Percentiles rank a stretch among this genome's conserved stretches.
Conservation (phyloP, 2,329 filamentous ascomycete species). For the Alternaria incomplexa region DNA sequence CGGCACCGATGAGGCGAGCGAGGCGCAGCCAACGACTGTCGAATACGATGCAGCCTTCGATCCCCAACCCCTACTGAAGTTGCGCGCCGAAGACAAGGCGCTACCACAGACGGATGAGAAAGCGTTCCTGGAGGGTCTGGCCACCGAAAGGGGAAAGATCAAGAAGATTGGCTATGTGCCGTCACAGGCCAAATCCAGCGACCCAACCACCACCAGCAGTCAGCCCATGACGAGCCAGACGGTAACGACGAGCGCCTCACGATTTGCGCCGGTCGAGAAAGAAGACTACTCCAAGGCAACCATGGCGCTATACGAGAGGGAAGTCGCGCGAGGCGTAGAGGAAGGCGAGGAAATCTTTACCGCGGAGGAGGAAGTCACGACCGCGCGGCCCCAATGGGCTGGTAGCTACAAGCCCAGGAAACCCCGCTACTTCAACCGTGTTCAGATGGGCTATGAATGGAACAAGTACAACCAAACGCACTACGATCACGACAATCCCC, state of each 20-base stretch:
- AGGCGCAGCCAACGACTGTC: slow-evolving; percentile 12
- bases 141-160: slow-evolving; percentile 65
- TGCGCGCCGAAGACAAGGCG: slow-evolving; percentile 67
- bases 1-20: slow-evolving; percentile 3
- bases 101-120: slow-evolving; percentile 65
- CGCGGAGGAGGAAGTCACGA: slow-evolving; percentile 79
- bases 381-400: slow-evolving; percentile 75
- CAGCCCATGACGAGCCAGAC: slow-evolving; percentile 47
- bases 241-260: slow-evolving; percentile 63
- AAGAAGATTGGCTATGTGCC: slow-evolving; percentile 72
- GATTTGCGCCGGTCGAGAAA: slow-evolving; percentile 72
- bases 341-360: slow-evolving; percentile 97
- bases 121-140: slow-evolving; percentile 63
- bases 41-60: slow-evolving; percentile 58
- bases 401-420: slow-evolving; percentile 88
- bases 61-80: slow-evolving; percentile 69
- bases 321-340: slow-evolving; percentile 86
- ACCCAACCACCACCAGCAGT: slow-evolving; percentile 31
- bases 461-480: slow-evolving; percentile 99
- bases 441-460: slow-evolving; percentile 99
- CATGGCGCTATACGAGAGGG: slow-evolving; percentile 87
- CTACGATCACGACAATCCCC: slow-evolving; percentile 97
- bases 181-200: slow-evolving; percentile 54
- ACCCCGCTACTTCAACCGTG: slow-evolving; percentile 95
- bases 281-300: slow-evolving; percentile 88